These are phyloP conservation scores for Pulicaria dysenterica DNA, from an alignment of 129 eudicot species.

Conservation along the genomic window DNA sequence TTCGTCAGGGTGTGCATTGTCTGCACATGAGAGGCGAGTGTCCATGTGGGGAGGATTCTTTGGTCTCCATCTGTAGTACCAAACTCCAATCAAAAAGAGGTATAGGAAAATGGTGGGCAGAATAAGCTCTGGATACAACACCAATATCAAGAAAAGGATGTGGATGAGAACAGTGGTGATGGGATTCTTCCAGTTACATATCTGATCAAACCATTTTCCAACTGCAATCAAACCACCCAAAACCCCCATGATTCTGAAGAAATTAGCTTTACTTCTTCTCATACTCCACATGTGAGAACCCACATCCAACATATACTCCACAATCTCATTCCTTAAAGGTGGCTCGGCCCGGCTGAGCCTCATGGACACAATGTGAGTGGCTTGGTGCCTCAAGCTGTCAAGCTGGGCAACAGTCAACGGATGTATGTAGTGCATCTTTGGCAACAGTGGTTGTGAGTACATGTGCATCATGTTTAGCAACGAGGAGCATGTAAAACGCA, in stretches of 20 bases:
- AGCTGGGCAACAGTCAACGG: conserved; percentile 60
- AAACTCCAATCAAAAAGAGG: conserved; percentile 57
- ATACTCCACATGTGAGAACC: conserved; percentile 79
- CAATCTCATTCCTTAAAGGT: conserved; percentile 61
- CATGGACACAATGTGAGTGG: conserved; percentile 57
- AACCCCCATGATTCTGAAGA: conserved; percentile 54
- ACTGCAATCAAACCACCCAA: conserved; percentile 50
- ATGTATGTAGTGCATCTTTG: conserved; percentile 65
- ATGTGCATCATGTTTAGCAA: conserved; percentile 67
- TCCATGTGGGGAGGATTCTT: conserved; percentile 70
- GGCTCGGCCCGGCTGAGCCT: conserved; percentile 63
- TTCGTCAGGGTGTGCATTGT: conserved; percentile 58
- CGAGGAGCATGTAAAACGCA: conserved; percentile 60
- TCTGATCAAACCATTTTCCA: conserved; percentile 59
- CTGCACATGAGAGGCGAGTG: conserved; percentile 66
- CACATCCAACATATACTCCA: conserved; percentile 67
- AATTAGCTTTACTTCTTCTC: conserved; percentile 76
- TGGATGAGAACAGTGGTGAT: conserved; percentile 58
- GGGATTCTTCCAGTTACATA: conserved; percentile 67
- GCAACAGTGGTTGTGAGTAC: conserved; percentile 63
- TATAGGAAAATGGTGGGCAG: conserved; percentile 62
- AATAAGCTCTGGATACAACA: conserved; percentile 57
- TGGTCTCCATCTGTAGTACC: conserved; percentile 58
- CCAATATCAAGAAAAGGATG: conserved; percentile 52
- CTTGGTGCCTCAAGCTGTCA: conserved; percentile 59